Evolutionary conservation across 495 filamentous ascomycete genomes (phyloP), one percentile per base, ranked within the genome.

Genomic region (Aspergillus biplanus): DNA sequence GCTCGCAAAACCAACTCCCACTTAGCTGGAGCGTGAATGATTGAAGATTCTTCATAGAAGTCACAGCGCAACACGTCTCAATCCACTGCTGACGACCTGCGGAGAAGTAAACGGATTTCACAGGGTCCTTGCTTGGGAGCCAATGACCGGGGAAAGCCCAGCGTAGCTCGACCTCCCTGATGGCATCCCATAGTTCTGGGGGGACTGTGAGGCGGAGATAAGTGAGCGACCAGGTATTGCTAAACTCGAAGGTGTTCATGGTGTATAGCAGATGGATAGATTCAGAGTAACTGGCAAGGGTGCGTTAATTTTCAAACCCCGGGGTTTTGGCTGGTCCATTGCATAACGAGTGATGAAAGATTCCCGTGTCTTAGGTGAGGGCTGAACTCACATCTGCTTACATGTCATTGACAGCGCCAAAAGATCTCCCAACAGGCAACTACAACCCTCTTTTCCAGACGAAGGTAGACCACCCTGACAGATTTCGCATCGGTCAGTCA

Each of bases 141-240:
- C 78, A 79, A 59, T 80, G 78, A 59, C 78, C 79, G 0, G 75
- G 76, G 58, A 82, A 82, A 0, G 79, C 77, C 77, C 77, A 80
- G 72, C 76, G 73, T 15, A 82, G 74, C 44, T 79, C 77, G 53
- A 82, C 67, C 37, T 42, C 47, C 58, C 75, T 77, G 50, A 80
- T 78, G 3, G 60, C 65, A 35, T 72, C 59, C 74, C 75, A 76
- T 49, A 70, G 62, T 9, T 75, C 69, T 4, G 56, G 6, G 6
- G 69, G 74, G 54, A 81, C 67, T 2, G 78, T 79, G 6, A 75
- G 77, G 34, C 68, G 77, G 6, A 82, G 73, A 57, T 82, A 82
- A 0, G 78, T 66, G 5, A 80, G 74, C 34, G 77, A 71, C 79
- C 79, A 82, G 63, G 79, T 78, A 61, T 75, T 80, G 65, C 77